Evolutionary conservation across 345 rosid species (phyloP).

Genomic region (Arabis hirsuta): DNA sequence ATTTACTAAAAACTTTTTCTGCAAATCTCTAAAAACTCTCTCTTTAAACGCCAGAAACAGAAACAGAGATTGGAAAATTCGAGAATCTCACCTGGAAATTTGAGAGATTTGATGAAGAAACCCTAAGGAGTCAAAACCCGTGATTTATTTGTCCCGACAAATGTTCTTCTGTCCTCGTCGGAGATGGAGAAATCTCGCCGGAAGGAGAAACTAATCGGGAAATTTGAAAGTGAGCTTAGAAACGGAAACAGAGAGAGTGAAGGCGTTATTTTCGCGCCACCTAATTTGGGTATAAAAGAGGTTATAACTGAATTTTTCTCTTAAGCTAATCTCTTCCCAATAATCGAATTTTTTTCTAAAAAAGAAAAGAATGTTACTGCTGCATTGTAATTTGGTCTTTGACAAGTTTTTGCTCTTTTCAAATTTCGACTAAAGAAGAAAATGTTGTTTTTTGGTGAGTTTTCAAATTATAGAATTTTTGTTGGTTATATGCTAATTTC

Average conservation of each 20-base stretch:
- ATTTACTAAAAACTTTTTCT: not conserved
- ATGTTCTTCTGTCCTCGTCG: not conserved
- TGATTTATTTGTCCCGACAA: not conserved
- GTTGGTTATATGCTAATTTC: too few species aligned
- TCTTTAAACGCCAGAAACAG: slow-evolving; percentile 16
- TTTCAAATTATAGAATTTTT: too few species aligned
- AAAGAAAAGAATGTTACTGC: not conserved
- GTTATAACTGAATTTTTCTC: too few species aligned
- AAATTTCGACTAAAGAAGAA: slow-evolving; percentile 24
- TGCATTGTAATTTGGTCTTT: slow-evolving; percentile 12
- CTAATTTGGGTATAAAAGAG: too few species aligned
- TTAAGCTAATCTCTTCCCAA: too few species aligned
- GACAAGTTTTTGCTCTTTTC: slow-evolving; percentile 22
- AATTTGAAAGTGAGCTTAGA: not conserved
- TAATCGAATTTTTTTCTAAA: not conserved
- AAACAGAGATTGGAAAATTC: not conserved
- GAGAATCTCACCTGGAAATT: slow-evolving; percentile 29
- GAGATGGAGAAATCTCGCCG: not conserved
- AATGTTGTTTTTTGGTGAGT: not conserved
- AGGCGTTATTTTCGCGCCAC: too few species aligned
- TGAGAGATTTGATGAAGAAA: slow-evolving; percentile 17
- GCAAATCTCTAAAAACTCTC: slow-evolving; percentile 16
- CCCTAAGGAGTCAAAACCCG: not conserved
- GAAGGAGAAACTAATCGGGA: not conserved
- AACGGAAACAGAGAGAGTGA: too few species aligned